Evolutionary conservation across 1,139 yeast species (phyloP).

Genomic region (Suhomyces bokatorum): DNA sequence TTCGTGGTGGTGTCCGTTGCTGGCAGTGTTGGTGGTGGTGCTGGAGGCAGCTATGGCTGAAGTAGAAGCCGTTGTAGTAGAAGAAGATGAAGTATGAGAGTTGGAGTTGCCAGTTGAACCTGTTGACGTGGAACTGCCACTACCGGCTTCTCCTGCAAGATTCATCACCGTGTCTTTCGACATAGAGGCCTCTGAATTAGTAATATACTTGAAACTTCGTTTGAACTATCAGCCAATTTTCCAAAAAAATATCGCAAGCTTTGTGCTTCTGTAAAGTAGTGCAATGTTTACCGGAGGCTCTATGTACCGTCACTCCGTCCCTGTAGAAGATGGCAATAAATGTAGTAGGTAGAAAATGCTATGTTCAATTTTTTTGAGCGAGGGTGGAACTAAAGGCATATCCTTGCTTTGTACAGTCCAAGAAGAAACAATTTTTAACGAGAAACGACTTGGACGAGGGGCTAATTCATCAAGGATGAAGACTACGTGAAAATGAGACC

Average conservation of each 20-base stretch:
- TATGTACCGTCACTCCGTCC: not conserved
- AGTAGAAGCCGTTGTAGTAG: not conserved
- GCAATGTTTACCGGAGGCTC: not conserved
- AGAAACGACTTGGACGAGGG: no score
- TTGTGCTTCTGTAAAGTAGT: not conserved
- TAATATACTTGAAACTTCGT: slow-evolving; percentile 1
- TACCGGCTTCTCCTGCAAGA: slow-evolving; percentile 1
- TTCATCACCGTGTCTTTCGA: slow-evolving; percentile 3
- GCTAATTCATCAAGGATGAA: no score
- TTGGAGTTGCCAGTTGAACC: not conserved
- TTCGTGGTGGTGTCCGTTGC: slow-evolving; percentile 5
- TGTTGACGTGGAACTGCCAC: not conserved
- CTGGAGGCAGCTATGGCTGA: not conserved
- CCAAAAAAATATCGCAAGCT: not conserved
- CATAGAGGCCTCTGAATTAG: slow-evolving; percentile 1
- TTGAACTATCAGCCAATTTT: slow-evolving; percentile 2
- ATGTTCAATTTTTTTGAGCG: not conserved
- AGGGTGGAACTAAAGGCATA: not conserved
- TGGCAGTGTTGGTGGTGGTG: not conserved
- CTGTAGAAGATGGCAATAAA: not conserved
- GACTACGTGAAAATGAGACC: no score
- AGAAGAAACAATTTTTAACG: no score
- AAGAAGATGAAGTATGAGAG: not conserved
- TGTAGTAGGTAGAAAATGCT: not conserved
- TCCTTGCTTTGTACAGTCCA: not conserved